phyloP scores from a whole-genome alignment of 192 early-diverging fungal genomes.

The Jimgerdemannia lactiflua region DNA sequence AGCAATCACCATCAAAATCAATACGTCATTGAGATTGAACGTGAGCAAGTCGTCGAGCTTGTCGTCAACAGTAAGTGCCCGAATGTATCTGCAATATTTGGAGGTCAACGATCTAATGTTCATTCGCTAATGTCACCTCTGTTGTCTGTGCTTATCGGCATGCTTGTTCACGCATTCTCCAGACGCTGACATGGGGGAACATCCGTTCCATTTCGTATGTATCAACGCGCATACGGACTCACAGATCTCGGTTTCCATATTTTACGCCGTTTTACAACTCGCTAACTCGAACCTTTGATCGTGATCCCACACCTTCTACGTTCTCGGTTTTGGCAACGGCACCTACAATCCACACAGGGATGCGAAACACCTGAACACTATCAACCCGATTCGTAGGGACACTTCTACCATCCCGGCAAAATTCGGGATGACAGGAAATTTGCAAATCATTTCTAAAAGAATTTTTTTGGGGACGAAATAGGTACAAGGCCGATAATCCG shows the following conservation, averaged over 20 bases:
- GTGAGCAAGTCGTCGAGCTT: conserved; percentile 8
- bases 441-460: neutral
- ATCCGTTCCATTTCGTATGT: conserved; percentile 14
- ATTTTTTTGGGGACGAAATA: neutral
- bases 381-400: conserved; percentile 55
- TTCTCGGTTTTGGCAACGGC: conserved; percentile 29
- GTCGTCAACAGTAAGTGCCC: conserved; percentile 5
- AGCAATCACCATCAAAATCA: neutral
- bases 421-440: conserved; percentile 9
- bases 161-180: no score
- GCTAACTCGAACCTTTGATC: neutral
- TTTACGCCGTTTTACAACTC: neutral
- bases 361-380: conserved; percentile 8
- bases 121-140: no score
- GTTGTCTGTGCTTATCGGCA: neutral
- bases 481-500: conserved; percentile 16
- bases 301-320: conserved; percentile 27
- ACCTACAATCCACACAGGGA: conserved; percentile 8
- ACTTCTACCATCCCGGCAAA: conserved; percentile 50
- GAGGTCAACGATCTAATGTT: neutral
- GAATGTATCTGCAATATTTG: neutral
- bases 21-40: conserved; percentile 6
- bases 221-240: neutral
- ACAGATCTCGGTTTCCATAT: neutral
- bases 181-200: conserved; percentile 8